Base-by-base conservation (phyloP, 768 basidiomycete species). In the Macrolepiota fuliginosa region DNA sequence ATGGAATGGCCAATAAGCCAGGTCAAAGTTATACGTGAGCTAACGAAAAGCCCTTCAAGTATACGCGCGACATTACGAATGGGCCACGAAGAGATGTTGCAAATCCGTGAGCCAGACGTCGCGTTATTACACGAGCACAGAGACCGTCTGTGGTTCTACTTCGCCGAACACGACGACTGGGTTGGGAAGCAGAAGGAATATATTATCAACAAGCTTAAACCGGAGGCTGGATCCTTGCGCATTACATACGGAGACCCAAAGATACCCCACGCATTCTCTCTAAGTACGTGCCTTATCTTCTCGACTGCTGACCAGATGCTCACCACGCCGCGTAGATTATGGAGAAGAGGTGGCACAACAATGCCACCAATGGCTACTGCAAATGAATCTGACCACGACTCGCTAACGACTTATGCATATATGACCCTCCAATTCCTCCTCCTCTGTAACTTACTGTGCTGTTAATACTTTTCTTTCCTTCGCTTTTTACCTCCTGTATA, bases 221-320 rank as follows among this genome's bases (percentile, higher is more conserved):
- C 74, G 3, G 71, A 77, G 32, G 58, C 58, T 47, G 70, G 62
- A 24, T 69, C 69, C 46, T 67, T 64, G 35, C 77, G 69, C 62
- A 72, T 85, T 32, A 78, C 80, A 25, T 77, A 81, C 65, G 84
- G 77, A 3, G 71, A 71, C 4, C 67, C 74, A 5, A 79, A 77
- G 35, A 78, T 90, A 39, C 88, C 87, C 2, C 91, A 92, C 69
- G 84, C 86, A 15, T 92, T 91, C 69, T 90, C 86, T 68, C 84
- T 92, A 54, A 83, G 88, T 90, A 64, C 68, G 87, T 77, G 25
- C 39, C 17, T 15, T 4, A 39, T 42, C 35, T 52, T 56, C 29
- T 19, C 17, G n/a, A 22, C 6, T n/a, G n/a, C 42, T 19, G 42
- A 19, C 42, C 40, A 29, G 36, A 39, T 25, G 42, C 9, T 62